Percentiles rank a stretch among this genome's conserved stretches.
Conservation (phyloP, 768 basidiomycete species). For the Calocera cornea region DNA sequence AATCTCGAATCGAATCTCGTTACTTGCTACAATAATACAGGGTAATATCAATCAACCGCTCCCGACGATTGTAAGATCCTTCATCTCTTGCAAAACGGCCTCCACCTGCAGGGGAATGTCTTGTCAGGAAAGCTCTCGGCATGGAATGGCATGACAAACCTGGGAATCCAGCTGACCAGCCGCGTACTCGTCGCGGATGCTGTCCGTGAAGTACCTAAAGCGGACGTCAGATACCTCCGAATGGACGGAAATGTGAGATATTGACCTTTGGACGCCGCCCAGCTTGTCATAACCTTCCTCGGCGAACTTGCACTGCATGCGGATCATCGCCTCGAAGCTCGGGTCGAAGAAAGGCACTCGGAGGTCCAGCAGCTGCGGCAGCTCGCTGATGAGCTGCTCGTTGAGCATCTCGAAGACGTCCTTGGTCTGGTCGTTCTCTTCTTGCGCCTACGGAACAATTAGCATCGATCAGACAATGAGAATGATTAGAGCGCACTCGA, state of each 20-base stretch:
- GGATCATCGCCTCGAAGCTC: slow-evolving; percentile 96
- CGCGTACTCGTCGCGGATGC: slow-evolving; percentile 90
- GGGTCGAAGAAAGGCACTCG: slow-evolving; percentile 98
- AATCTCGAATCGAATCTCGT: not conserved
- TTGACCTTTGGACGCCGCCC: slow-evolving; percentile 78
- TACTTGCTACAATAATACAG: not conserved
- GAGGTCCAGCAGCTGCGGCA: slow-evolving; percentile 85
- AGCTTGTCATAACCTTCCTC: slow-evolving; percentile 98
- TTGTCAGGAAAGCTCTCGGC: not conserved
- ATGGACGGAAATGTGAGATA: not conserved
- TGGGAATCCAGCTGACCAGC: slow-evolving; percentile 92
- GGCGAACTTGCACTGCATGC: slow-evolving; percentile 94
- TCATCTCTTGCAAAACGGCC: slow-evolving; percentile 92
- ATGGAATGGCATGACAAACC: slow-evolving; percentile 29
- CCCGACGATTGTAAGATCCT: slow-evolving; percentile 86
- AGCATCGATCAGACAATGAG: not conserved
- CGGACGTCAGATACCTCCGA: not conserved
- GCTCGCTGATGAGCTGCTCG: slow-evolving; percentile 75
- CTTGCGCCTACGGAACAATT: slow-evolving; percentile 52
- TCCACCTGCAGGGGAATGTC: slow-evolving; percentile 50
- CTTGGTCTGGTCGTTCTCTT: slow-evolving; percentile 88
- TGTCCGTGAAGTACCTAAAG: slow-evolving; percentile 72
- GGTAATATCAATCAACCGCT: not conserved
- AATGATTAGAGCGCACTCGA: slow-evolving; percentile 34
- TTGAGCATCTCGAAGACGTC: slow-evolving; percentile 91